Evolutionary conservation across 2,329 filamentous ascomycete species (phyloP), one percentile per base, ranked within the genome.

Genomic region (Ilyonectria sp.): DNA sequence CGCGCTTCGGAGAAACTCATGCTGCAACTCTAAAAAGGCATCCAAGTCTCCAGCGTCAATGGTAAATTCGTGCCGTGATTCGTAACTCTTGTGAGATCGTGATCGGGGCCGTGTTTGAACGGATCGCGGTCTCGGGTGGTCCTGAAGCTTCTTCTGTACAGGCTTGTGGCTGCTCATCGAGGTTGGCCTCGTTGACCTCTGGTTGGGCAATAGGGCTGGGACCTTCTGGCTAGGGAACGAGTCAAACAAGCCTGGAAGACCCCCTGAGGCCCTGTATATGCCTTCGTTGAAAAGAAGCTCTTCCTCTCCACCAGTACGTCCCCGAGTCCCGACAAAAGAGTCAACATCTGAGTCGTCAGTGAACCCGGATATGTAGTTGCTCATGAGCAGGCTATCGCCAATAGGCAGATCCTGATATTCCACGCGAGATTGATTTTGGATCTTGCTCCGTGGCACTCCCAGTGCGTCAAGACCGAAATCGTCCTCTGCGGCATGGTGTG

Each of bases 291-390:
- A 79, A 0, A 79, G 33, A 0, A 79, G 71, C 0, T 62, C 68
- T 46, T 78, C 74, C 17, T 77, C 76, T 0, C 67, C 75, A 0
- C 65, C 69, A 0, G 59, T 59, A 26, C 56, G 59, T 5, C 67
- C 65, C 8, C 67, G 68, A 53, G 67, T 68, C 8, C 64, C 72
- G 3, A 78, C 49, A 6, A 78, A 77, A 0, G 76, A 76, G 50
- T 79, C 77, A 4, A 75, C 60, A 7, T 75, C 68, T 6, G 77
- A 79, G 19, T 77, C 74, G 19, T 79, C 75, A 1, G 75, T 77
- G 15, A 73, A 76, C 7, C 69, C 69, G 0, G 74, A 71, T 6
- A 68, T 37, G 21, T 75, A 71, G 2, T 72, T 62, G 10, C 71
- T 68, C 0, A 63, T 21, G 1, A 68, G 43, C 4, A 56, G 19